Percentiles rank a stretch among this genome's conserved stretches.
These are phyloP conservation scores for Chondrostereum purpureum DNA, from an alignment of 1,284 basidiomycete genomes.

Conservation along the genomic window DNA sequence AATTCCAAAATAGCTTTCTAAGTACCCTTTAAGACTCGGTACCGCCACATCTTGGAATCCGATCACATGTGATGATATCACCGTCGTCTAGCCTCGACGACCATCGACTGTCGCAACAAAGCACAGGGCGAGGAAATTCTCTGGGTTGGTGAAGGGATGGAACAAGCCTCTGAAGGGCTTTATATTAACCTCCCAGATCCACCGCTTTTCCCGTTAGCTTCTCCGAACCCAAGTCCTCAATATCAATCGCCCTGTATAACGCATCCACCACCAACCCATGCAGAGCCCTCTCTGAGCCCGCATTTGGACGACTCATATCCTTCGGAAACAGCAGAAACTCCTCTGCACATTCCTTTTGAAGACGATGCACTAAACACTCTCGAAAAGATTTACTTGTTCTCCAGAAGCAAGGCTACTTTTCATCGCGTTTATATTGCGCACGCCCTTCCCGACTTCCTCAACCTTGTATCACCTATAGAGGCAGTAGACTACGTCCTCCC, in stretches of 20 bases:
- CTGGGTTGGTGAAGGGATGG: too few relatives aligned
- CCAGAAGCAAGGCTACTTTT: slow-evolving; percentile 78
- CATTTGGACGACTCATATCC: slow-evolving; percentile 30
- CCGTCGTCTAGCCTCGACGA: slow-evolving; percentile 2
- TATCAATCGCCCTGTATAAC: slow-evolving; percentile 3
- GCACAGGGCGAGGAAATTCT: too few relatives aligned
- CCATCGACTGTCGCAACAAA: too few relatives aligned
- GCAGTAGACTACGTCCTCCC: slow-evolving; percentile 94
- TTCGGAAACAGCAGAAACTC: slow-evolving; percentile 29
- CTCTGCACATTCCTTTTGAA: slow-evolving; percentile 51
- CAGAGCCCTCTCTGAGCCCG: slow-evolving; percentile 10
- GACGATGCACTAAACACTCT: slow-evolving; percentile 77
- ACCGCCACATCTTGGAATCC: not conserved
- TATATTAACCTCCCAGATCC: not conserved
- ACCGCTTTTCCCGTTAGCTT: not conserved
- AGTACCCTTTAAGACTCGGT: too few relatives aligned
- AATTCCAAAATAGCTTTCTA: too few relatives aligned
- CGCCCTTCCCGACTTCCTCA: slow-evolving; percentile 68
- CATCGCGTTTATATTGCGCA: slow-evolving; percentile 84
- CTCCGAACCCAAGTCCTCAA: slow-evolving; percentile 5
- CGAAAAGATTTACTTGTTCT: slow-evolving; percentile 93
- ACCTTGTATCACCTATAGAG: slow-evolving; percentile 78
- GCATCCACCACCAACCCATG: slow-evolving; percentile 5
- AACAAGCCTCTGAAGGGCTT: too few relatives aligned
- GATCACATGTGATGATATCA: slow-evolving; percentile 8